Percentiles rank a stretch among this genome's conserved stretches.
Evolutionary conservation across 371 early-diverging fungal species (phyloP).

Genomic region (Mucor saturninus): DNA sequence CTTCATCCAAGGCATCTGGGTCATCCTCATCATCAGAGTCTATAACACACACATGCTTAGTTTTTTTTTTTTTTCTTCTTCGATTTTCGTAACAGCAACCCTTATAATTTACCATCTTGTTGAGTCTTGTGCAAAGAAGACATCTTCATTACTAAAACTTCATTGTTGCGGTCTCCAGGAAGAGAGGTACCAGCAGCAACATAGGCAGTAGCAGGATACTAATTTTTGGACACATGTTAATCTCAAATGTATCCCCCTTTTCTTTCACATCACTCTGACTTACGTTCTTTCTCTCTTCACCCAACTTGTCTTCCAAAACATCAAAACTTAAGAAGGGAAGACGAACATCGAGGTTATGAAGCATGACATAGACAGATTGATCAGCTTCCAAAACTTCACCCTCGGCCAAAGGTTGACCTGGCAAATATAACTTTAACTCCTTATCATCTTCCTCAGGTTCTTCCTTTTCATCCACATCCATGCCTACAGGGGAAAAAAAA

Average conservation of each 20-base stretch:
- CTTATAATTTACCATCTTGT: conserved; percentile 70
- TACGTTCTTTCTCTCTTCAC: conserved; percentile 77
- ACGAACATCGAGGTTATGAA: conserved; percentile 87
- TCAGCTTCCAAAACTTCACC: conserved; percentile 94
- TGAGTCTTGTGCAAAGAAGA: conserved; percentile 90
- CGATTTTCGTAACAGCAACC: background rate
- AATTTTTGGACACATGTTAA: background rate
- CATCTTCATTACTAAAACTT: conserved; percentile 92
- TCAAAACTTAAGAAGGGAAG: conserved; percentile 99
- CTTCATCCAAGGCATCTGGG: conserved; percentile 86
- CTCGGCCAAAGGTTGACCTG: conserved; percentile 87
- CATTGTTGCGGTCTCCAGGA: conserved; percentile 81
- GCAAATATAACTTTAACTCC: conserved; percentile 83
- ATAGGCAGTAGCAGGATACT: conserved; percentile 91
- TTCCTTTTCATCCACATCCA: conserved; percentile 62
- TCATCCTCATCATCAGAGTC: conserved; percentile 79
- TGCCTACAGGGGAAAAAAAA: conserved; percentile 27
- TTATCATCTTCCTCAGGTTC: conserved; percentile 51
- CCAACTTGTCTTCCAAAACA: conserved; percentile 84
- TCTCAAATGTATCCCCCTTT: background rate
- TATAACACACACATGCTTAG: conserved; percentile 1
- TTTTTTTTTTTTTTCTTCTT: background rate
- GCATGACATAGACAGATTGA: conserved; percentile 94
- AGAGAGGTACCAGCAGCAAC: conserved; percentile 96
- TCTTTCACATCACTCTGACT: conserved; percentile 13